These are phyloP conservation scores for Ramularia collo-cygni DNA, from an alignment of 2,329 filamentous ascomycete genomes.

Conservation along the genomic window DNA sequence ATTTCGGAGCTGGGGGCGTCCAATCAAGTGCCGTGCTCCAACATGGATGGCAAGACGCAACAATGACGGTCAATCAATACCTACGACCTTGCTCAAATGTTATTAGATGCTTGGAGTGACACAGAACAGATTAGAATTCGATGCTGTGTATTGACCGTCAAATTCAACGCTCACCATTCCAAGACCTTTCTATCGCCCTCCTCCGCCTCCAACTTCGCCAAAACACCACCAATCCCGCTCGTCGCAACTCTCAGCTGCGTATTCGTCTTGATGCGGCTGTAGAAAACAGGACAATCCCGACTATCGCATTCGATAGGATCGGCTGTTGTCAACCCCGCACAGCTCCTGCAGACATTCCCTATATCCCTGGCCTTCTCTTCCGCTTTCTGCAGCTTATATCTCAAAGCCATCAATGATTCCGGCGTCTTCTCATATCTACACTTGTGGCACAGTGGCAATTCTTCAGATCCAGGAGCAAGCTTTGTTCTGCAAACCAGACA, in stretches of 20 bases:
- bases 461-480: conserved; percentile 37
- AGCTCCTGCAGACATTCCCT: conserved; percentile 68
- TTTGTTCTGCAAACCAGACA: conserved; percentile 70
- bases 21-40: no score
- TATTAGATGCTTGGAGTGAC: no score
- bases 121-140: no score
- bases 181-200: conserved; percentile 3
- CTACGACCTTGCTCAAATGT: no score
- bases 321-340: conserved; percentile 62
- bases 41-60: no score
- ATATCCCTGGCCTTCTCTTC: conserved; percentile 60
- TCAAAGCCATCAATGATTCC: conserved; percentile 60
- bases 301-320: conserved; percentile 85
- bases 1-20: no score
- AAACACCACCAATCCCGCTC: conserved; percentile 35
- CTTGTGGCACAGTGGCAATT: conserved; percentile 48
- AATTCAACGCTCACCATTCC: conserved; percentile 25
- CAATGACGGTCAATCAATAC: no score
- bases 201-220: conserved; percentile 36
- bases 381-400: conserved; percentile 53
- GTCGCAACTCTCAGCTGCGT: conserved; percentile 38
- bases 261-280: conserved; percentile 61
- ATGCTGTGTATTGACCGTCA: no score
- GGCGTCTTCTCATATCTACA: conserved; percentile 48
- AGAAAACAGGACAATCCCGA: conserved; percentile 89